phyloP scores from a whole-genome alignment of 2,329 filamentous ascomycete genomes.

The Alternaria atra region DNA sequence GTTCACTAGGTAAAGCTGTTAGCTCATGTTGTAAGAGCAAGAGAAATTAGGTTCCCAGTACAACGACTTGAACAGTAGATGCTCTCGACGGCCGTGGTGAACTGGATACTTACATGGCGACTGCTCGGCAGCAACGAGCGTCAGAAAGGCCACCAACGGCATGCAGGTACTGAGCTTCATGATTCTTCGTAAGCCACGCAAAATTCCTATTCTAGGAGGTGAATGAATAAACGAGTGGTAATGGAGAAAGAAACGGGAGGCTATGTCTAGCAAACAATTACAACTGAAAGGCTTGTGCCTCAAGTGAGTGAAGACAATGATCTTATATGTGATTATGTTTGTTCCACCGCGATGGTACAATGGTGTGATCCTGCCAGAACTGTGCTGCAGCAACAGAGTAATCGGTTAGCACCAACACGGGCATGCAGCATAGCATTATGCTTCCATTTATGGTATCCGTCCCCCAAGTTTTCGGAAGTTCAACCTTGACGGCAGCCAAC shows the following conservation, averaged over 20 bases:
- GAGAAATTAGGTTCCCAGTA: background rate
- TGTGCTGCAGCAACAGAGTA: slow-evolving; percentile 14
- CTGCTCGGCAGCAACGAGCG: slow-evolving; percentile 24
- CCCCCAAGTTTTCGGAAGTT: background rate
- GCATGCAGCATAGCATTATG: slow-evolving; percentile 33
- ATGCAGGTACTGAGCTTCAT: slow-evolving; percentile 35
- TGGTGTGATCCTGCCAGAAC: slow-evolving; percentile 6
- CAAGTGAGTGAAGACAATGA: background rate
- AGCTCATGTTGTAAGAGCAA: background rate
- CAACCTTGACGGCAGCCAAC: slow-evolving; percentile 2
- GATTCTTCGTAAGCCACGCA: background rate
- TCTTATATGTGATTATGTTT: slow-evolving; percentile 26
- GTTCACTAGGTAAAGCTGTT: slow-evolving; percentile 17
- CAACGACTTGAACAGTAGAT: background rate
- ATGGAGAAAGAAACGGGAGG: slow-evolving; percentile 24
- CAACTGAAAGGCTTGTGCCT: slow-evolving; percentile 12
- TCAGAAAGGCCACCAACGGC: slow-evolving; percentile 17
- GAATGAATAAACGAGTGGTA: slow-evolving; percentile 10
- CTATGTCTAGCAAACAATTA: slow-evolving; percentile 19
- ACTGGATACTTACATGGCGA: slow-evolving; percentile 23
- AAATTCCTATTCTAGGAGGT: background rate
- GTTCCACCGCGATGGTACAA: slow-evolving; percentile 8
- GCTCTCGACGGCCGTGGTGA: background rate
- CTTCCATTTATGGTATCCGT: slow-evolving; percentile 19
- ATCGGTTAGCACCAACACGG: slow-evolving; percentile 22